Evolutionary conservation across 257 asterid genomes (phyloP), one percentile per base, ranked within the genome.

Genomic region (Apocynum venetum): DNA sequence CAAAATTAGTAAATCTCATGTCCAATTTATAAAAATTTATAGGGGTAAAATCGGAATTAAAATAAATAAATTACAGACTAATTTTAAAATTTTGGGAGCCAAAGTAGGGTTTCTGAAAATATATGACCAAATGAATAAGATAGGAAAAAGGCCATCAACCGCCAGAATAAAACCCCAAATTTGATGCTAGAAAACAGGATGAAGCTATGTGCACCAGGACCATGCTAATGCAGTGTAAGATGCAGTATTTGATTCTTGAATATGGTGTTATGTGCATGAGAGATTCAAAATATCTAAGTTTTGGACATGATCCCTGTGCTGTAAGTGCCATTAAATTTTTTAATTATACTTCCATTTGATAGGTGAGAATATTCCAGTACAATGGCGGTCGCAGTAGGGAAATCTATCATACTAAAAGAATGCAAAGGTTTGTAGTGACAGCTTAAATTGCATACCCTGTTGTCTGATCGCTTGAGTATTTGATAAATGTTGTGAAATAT

Each of bases 361-460:
- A 95, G 99, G 92, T 95, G 77, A 86, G 99, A 83, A 91, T 95
- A 69, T 95, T 91, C 88, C 94, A 83, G 77, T 89, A 90, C 84
- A 95, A 95, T 85, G 98, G 96, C 25, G 99, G 98, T 56, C 98
- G 91, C 84, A 93, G 99, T 86, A 90, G 98, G 81, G 99, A 95
- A 88, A 83, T 95, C 80, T 95, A 90, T 80, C 98, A 93, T 82
- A 87, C 99, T 55, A 95, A 91, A 89, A 91, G 99, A 89, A 95
- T 95, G 99, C 99, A 95, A 86, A 93, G 99, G 99, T 95, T 66
- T 63, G 41, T 40, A 77, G 66, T 47, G 55, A 59, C 5, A 20
- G 41, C 70, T 38, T 43, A 48, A 7, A 61, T 43, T 68, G 80
- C 13, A 72, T 6, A 61, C 79, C 59, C 76, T 82, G 31, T 61